Conservation (phyloP, 768 basidiomycete species). For the Tremella fuciformis region DNA sequence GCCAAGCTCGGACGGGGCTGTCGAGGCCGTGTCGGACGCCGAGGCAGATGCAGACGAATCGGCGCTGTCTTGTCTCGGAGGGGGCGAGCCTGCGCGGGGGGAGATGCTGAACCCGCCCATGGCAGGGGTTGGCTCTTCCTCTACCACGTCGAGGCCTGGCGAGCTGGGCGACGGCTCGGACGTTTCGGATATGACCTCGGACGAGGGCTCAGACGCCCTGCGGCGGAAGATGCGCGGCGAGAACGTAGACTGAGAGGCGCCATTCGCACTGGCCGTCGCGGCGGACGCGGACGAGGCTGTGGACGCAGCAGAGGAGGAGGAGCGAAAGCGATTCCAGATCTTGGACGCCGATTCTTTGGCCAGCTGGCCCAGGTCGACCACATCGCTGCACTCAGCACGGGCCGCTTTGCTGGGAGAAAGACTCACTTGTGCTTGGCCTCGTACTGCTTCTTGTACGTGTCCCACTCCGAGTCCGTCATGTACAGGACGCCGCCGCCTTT, state of each 20-base stretch:
- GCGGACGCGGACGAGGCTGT: slow-evolving; percentile 1
- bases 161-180: too few relatives aligned
- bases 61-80: too few relatives aligned
- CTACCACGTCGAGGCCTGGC: background rate
- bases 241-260: too few relatives aligned
- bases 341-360: slow-evolving; percentile 36
- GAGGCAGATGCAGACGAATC: too few relatives aligned
- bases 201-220: too few relatives aligned
- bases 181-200: too few relatives aligned
- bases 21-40: too few relatives aligned
- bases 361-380: slow-evolving; percentile 41
- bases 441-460: slow-evolving; percentile 39
- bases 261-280: background rate
- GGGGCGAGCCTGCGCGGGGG: too few relatives aligned
- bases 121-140: background rate
- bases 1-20: too few relatives aligned
- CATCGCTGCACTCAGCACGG: slow-evolving; percentile 6
- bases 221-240: too few relatives aligned
- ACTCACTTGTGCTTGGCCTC: slow-evolving; percentile 22
- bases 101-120: too few relatives aligned
- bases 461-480: slow-evolving; percentile 46
- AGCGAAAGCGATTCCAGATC: slow-evolving; percentile 44
- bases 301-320: slow-evolving; percentile 7
- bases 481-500: slow-evolving; percentile 17
- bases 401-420: background rate